Percentiles rank a stretch among this genome's conserved stretches.
Conservation (phyloP, 2,329 filamentous ascomycete genomes). For the Chaetomium sp. region DNA sequence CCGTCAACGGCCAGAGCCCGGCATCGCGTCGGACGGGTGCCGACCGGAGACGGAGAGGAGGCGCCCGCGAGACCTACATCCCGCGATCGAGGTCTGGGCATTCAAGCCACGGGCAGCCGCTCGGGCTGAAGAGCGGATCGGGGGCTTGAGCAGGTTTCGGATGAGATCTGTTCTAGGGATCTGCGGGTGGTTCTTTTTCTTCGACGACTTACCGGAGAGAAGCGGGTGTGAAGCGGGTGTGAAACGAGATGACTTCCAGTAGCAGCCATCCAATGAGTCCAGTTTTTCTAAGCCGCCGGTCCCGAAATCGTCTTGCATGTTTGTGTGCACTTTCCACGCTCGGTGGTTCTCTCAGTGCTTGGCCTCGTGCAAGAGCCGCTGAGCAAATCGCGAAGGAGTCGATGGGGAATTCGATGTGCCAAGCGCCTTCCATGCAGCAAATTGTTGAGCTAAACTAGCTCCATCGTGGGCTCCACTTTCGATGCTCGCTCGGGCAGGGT, state of each 20-base stretch:
- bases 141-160: slow-evolving; percentile 22
- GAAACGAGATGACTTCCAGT: neutral
- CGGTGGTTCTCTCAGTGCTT: neutral
- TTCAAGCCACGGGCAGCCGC: slow-evolving; percentile 17
- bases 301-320: slow-evolving; percentile 10
- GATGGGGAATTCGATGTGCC: slow-evolving; percentile 1
- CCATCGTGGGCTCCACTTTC: slow-evolving; percentile 7
- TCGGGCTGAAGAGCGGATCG: slow-evolving; percentile 19
- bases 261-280: neutral
- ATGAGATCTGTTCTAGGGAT: slow-evolving; percentile 19
- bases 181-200: neutral
- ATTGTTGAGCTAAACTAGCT: slow-evolving; percentile 6
- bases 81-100: neutral
- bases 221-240: neutral
- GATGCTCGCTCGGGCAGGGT: neutral
- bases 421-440: slow-evolving; percentile 15
- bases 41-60: neutral
- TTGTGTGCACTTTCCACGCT: slow-evolving; percentile 6
- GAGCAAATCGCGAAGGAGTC: neutral
- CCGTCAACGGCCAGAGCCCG: slow-evolving; percentile 7
- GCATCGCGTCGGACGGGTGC: slow-evolving; percentile 14
- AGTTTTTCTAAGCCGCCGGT: slow-evolving; percentile 6
- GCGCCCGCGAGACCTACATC: neutral
- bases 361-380: neutral
- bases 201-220: neutral